Evolutionary conservation across 225 moss, liverwort and hornwort species (phyloP), one percentile per base, ranked within the genome.

Genomic region (Marchantia paleacea): DNA sequence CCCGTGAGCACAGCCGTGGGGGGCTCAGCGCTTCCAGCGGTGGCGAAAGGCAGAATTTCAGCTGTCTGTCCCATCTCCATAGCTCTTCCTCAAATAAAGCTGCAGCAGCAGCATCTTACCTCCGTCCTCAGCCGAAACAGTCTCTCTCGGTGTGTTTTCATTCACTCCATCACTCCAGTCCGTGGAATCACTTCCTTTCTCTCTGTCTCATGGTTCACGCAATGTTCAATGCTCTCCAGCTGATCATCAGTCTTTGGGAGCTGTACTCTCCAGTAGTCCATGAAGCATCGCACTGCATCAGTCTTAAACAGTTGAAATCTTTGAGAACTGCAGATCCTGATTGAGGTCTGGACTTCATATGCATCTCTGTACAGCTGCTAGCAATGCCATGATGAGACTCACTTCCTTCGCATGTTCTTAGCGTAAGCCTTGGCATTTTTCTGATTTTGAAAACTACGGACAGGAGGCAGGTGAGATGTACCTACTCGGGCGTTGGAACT

Each of bases 401-500:
- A 22, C 15, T 48, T 71, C 71, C 22, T 1, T 72, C 52, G 8
- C 0, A 3, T 26, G 2, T 66, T 29, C 8, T 28, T 50, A 50
- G 7, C 13, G 0, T 48, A 14, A 49, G 39, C 0, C 49, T 26
- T 5, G 19, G 24, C n/a, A 50, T 48, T n/a, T 12, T 22, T 24
- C 19, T 51, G 50, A n/a, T 50, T 22, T 12, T 72, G 12, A 24
- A 72, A 11, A 51, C 12, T 7, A 22, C n/a, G 72, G 55, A 69
- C 80, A 85, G 85, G 85, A 73, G 77, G 69, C 78, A 81, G 72
- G 69, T 86, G n/a, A 69, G 47, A 60, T 78, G 55, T 58, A 66
- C 73, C 22, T 87, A 84, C 66, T 84, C 88, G 39, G 77, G 83
- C 55, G 79, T 61, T 26, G 83, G 79, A 15, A 55, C 75, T 50